Conservation (phyloP, 169 alveolate species). For the Eimeria acervulina region DNA sequence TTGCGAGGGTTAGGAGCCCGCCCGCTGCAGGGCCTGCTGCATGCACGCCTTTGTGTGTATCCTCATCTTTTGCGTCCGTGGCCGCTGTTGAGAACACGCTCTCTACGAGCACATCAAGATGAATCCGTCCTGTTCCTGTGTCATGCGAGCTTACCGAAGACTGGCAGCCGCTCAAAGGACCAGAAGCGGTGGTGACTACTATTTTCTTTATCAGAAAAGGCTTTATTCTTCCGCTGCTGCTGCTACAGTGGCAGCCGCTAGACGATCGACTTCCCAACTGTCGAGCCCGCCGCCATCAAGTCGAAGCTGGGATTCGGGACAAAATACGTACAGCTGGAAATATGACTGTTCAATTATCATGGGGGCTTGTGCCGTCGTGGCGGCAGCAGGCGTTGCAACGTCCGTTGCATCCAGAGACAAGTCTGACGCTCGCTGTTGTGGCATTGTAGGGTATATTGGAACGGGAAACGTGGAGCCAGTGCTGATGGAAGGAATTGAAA, state of each 20-base stretch:
- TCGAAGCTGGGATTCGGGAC: background rate
- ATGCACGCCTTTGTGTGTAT: background rate
- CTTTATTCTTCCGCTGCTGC: background rate
- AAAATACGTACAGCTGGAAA: background rate
- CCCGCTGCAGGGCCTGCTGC: background rate
- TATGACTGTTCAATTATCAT: background rate
- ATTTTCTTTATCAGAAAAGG: background rate
- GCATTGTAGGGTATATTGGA: constrained; percentile 93
- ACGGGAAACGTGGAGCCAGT: constrained; percentile 88
- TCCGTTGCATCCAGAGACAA: background rate
- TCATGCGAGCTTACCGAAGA: background rate
- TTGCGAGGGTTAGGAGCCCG: background rate
- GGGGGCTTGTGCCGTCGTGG: background rate
- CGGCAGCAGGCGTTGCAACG: constrained; percentile 20
- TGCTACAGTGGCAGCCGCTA: background rate
- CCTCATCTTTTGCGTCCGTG: background rate
- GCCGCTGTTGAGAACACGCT: background rate
- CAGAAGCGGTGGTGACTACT: background rate
- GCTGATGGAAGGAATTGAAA: constrained; percentile 90
- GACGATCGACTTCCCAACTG: background rate
- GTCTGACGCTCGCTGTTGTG: constrained; percentile 87
- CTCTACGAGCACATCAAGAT: background rate
- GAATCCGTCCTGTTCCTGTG: background rate
- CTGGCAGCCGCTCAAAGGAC: background rate
- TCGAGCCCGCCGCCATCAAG: background rate